Percentiles rank a stretch among this genome's conserved stretches.
phyloP scores from a whole-genome alignment of 768 basidiomycete species.

The Tephrocybe sp. region DNA sequence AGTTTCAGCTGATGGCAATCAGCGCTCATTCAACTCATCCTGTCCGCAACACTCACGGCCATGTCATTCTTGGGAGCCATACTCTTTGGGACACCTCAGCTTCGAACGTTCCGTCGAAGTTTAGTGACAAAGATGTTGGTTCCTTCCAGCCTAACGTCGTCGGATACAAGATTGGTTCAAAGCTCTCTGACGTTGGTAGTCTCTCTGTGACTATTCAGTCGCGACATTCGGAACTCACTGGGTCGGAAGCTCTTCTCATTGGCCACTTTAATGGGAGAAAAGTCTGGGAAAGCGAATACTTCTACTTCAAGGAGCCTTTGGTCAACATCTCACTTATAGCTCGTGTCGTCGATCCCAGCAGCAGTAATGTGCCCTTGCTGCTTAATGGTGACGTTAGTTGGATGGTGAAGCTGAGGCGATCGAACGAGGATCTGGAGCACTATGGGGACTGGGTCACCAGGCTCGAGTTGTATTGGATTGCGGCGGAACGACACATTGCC shows the following conservation, averaged over 20 bases:
- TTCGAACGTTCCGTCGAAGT: background rate
- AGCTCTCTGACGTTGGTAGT: background rate
- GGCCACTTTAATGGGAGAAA: background rate
- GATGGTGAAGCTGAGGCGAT: background rate
- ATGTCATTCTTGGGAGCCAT: background rate
- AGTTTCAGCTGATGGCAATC: background rate
- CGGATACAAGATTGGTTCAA: background rate
- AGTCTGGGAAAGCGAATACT: background rate
- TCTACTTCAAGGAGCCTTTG: background rate
- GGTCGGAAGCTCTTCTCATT: background rate
- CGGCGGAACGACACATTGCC: background rate
- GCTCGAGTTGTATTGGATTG: constrained; percentile 5
- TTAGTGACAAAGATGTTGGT: background rate
- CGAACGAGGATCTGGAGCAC: background rate
- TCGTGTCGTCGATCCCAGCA: background rate
- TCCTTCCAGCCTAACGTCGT: constrained; percentile 1
- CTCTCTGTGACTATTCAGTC: background rate
- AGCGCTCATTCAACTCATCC: background rate
- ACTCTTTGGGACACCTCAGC: background rate
- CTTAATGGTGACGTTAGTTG: background rate
- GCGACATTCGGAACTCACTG: background rate
- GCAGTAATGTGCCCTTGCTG: background rate
- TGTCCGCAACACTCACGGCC: background rate
- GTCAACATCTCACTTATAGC: background rate
- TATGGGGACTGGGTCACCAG: background rate